Percentiles rank a stretch among this genome's conserved stretches.
phyloP scores from a whole-genome alignment of 139 green algal genomes.

The Auxenochlorella pyrenoidosa region DNA sequence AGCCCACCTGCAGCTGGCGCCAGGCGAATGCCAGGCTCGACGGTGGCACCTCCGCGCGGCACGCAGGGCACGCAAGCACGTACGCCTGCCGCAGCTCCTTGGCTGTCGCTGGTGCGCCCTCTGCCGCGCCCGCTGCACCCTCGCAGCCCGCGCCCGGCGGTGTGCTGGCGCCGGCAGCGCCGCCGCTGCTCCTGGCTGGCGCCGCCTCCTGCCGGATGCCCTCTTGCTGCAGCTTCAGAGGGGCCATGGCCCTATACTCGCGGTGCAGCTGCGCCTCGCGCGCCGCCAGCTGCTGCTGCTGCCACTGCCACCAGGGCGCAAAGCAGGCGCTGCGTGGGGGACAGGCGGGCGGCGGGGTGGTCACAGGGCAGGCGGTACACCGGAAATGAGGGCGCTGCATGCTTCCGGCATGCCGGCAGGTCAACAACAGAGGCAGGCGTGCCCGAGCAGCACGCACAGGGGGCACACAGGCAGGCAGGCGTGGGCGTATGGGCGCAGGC shows the following conservation, averaged over 20 bases:
- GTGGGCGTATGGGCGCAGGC: neutral
- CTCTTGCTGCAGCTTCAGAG: neutral
- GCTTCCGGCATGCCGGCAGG: neutral
- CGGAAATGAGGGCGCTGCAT: neutral
- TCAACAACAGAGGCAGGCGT: neutral
- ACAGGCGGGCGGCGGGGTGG: neutral
- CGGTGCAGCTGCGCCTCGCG: conserved; percentile 12
- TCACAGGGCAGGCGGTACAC: neutral
- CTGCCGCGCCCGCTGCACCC: neutral
- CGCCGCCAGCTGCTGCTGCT: conserved; percentile 30
- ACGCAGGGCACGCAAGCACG: conserved; percentile 27
- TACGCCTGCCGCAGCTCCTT: neutral
- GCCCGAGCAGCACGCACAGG: neutral
- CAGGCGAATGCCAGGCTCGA: conserved; percentile 13
- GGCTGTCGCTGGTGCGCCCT: neutral
- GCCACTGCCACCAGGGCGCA: conserved; percentile 42
- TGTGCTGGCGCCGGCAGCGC: neutral
- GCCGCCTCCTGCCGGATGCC: neutral
- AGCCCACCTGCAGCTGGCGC: neutral
- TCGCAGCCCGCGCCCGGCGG: neutral
- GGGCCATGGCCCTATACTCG: conserved; percentile 21
- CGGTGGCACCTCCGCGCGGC: neutral
- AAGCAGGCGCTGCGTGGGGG: conserved; percentile 33
- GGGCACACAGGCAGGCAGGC: neutral
- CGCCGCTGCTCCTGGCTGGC: neutral